A percentile compares a stretch with the other conserved stretches of the same genome.
Evolutionary conservation across 768 basidiomycete species (phyloP).

Genomic region (Termitomyces sp.): DNA sequence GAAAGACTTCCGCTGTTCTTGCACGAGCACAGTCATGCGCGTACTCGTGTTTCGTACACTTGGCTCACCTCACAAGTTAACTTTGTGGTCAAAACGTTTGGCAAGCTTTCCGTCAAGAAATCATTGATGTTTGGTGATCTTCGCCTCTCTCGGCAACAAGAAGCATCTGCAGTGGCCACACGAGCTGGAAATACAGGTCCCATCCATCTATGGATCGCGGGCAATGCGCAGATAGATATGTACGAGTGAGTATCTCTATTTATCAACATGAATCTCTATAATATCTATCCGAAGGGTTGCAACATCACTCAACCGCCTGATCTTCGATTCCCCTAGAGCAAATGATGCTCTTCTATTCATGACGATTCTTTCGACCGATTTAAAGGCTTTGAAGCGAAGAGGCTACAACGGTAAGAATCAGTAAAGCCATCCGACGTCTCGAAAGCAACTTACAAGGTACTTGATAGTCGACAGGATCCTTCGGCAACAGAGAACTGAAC

Average conservation of each 20-base stretch:
- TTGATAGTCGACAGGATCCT: conserved; percentile 83
- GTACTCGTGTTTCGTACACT: conserved; percentile 55
- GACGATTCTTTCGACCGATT: conserved; percentile 91
- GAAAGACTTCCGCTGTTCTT: conserved; percentile 90
- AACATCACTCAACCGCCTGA: conserved; percentile 72
- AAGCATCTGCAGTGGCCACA: conserved; percentile 73
- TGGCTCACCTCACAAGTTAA: conserved; percentile 67
- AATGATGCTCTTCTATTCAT: conserved; percentile 90
- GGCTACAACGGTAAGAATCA: conserved; percentile 72
- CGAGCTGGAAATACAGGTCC: conserved; percentile 45
- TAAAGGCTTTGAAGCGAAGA: conserved; percentile 75
- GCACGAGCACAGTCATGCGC: conserved; percentile 78
- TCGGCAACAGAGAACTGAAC: conserved; percentile 74
- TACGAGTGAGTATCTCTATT: conserved; percentile 69
- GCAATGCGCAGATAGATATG: conserved; percentile 78
- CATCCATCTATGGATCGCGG: conserved; percentile 78
- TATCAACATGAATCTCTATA: neutral
- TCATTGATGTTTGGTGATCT: conserved; percentile 52
- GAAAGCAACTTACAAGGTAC: neutral
- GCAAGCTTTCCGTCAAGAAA: conserved; percentile 62
- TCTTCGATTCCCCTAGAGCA: conserved; percentile 76
- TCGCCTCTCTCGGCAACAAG: conserved; percentile 52
- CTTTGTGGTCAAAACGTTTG: conserved; percentile 69
- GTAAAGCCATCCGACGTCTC: neutral
- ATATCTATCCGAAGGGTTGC: conserved; percentile 59